Evolutionary conservation across 2,329 filamentous ascomycete species (phyloP), one percentile per base, ranked within the genome.

Genomic region (Akanthomyces muscarius): DNA sequence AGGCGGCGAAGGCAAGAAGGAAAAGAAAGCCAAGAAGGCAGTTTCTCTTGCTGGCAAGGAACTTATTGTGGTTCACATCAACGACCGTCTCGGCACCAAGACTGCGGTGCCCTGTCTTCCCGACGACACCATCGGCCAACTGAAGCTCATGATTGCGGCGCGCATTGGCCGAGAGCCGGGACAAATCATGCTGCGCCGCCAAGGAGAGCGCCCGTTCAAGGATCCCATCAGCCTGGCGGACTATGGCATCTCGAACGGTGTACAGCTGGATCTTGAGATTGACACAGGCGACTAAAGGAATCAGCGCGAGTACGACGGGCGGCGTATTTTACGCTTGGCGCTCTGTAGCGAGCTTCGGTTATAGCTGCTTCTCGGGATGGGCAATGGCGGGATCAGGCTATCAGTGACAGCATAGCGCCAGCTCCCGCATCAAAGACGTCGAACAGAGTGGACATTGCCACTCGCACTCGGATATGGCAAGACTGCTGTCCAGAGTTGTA

Each of bases 11-110:
- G 63, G 64, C 70, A 71, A 72, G 64, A 77, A 78, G 61, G 74
- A 79, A 57, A 76, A 77, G 61, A 77, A 67, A 66, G 72, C 59
- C 62, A 74, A 53, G 63, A 74, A 67, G 47, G 69, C 68, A 36
- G 65, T 75, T 73, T 55, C 64, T 2, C 67, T 66, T 11, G 45
- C 77, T 4, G 75, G 81, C 6, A 89, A 96, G 72, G 89, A 92
- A 63, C 96, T 97, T 89, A 97, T 98, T 68, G 86, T 96, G 58
- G 93, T 98, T 21, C 87, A 94, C 71, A 87, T 98, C 72, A 98
- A 98, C 74, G 94, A 98, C 76, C 86, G 94, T n/a, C 80, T 98
- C 42, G 94, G 94, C 14, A 97, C 94, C n/a, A 97, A 97, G 72
- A 91, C 93, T 18, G 89, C 91, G 59, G 95, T 98, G 66, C 94